Base-by-base conservation (phyloP, 1,284 basidiomycete species). In the Trichosporon sp. region DNA sequence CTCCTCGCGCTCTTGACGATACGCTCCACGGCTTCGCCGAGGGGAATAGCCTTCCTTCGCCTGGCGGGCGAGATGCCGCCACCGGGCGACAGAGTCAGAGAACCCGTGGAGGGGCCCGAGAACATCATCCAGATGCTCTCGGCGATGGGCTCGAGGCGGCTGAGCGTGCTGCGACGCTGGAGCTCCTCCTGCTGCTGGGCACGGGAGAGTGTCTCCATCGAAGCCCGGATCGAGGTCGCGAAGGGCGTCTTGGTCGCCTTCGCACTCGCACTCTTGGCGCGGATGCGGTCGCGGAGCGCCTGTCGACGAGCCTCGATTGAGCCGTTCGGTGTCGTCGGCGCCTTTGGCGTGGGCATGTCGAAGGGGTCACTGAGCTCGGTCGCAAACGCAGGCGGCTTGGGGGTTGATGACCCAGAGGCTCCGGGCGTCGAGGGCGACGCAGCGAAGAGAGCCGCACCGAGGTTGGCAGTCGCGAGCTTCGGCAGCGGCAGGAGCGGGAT, bases 111-210 rank as follows among this genome's bases (percentile, higher is more conserved):
- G 0, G 80, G 77, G 3, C 76, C 77, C 5, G 82, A 81, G 74
- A 84, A 84, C 72, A 84, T 77, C 84, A 85, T 84, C 81, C 82
- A 85, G 4, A 85, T 83, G 21, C 76, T 80, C 72, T 86, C 84
- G 0, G 85, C 85, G 32, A 86, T 78, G 40, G 78, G 72, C 67
- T 82, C 81, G 21, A 85, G 77, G 7, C 85, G 77, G 72, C 80
- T 82, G 4, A 86, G 76, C 2, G 83, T 83, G 35, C 77, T 79
- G 40, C 84, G 74, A 37, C 83, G 75, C 68, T 83, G 82, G 16
- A 86, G 75, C 74, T 80, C 84, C 54, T 84, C 80, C 56, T 79
- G 76, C 48, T 51, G 43, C 61, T 21, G 6, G 6, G 63, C 1
- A 51, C 43, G 21, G 59, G 69, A 68, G 68, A 73, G 71, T 6